Base-by-base conservation (phyloP, 2,329 filamentous ascomycete genomes). In the Beauveria caledonica region DNA sequence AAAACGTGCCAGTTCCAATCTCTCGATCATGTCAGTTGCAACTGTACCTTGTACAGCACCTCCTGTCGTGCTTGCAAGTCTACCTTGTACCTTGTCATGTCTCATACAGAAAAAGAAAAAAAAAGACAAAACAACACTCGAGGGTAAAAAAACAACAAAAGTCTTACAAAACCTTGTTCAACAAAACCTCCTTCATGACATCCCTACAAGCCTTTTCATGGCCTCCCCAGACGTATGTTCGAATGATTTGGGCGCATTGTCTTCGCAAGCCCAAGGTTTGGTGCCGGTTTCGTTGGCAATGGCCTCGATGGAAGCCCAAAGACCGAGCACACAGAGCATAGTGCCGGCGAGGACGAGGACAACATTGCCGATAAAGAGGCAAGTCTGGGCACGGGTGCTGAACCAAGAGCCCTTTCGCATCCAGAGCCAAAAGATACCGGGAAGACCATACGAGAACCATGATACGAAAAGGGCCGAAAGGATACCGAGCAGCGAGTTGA, bases 401-500 rank as follows among this genome's bases (percentile, higher is more conserved):
- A 74, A 76, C 68, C 72, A 77, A 46, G 71, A 67, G 3, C 76
- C 77, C 13, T 73, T 68, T 68, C 80, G 71, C 71, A 80, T 74
- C 68, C 74, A 79, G 48, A 80, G 68, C 78, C 78, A 80, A 62
- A 79, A 77, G 48, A 74, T 68, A 2, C 77, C 78, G 0, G 77
- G 77, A 0, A 79, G 69, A 17, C 77, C 78, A 39, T 76, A 79
- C 57, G 82, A 86, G 70, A 89, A 89, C 86, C 86, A 89, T 58
- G 79, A 84, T 21, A 81, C 83, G 62, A 89, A 88, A 1, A 88
- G 71, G 1, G 85, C 79, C 33, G 76, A 78, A 66, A 89, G 82
- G 40, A 90, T 72, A 5, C 82, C 82, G 3, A 90, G 74, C 9
- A 90, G 74, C 51, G 84, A 78, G 67, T 83, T 84, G 74, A 90